phyloP scores from a whole-genome alignment of 2,329 filamentous ascomycete genomes.

The Alternaria atra region DNA sequence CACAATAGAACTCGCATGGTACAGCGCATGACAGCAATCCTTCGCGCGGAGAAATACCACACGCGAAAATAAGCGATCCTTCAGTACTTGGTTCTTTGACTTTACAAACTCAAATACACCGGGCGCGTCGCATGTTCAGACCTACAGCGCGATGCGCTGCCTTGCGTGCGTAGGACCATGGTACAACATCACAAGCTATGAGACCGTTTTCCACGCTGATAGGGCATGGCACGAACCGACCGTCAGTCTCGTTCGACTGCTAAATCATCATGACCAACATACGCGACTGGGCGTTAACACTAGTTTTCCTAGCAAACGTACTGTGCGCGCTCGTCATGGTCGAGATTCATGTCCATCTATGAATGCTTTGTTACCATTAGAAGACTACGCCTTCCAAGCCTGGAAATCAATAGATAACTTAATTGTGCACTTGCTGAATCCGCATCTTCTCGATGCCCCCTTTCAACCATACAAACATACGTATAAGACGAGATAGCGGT shows the following conservation, averaged over 20 bases:
- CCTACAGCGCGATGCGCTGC: constrained; percentile 7
- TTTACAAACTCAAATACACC: background rate
- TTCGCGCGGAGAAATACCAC: too few species aligned
- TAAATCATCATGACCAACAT: background rate
- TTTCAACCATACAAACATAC: background rate
- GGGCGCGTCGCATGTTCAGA: background rate
- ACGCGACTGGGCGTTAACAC: too few species aligned
- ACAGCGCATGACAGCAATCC: background rate
- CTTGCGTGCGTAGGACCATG: constrained; percentile 1
- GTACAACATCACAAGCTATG: constrained; percentile 4
- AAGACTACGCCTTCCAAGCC: too few species aligned
- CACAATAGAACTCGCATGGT: background rate
- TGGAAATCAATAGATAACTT: too few species aligned
- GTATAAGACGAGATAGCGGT: background rate
- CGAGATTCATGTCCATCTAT: too few species aligned
- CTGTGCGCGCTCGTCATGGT: too few species aligned
- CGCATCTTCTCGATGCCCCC: background rate
- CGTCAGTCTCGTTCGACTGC: background rate
- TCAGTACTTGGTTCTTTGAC: background rate
- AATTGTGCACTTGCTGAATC: background rate
- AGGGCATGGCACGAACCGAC: background rate
- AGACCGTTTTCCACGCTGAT: background rate
- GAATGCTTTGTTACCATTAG: too few species aligned
- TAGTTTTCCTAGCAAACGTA: too few species aligned
- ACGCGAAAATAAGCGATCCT: too few species aligned